These are phyloP conservation scores for Comarum palustre DNA, from an alignment of 306 rosid genomes.

Conservation along the genomic window DNA sequence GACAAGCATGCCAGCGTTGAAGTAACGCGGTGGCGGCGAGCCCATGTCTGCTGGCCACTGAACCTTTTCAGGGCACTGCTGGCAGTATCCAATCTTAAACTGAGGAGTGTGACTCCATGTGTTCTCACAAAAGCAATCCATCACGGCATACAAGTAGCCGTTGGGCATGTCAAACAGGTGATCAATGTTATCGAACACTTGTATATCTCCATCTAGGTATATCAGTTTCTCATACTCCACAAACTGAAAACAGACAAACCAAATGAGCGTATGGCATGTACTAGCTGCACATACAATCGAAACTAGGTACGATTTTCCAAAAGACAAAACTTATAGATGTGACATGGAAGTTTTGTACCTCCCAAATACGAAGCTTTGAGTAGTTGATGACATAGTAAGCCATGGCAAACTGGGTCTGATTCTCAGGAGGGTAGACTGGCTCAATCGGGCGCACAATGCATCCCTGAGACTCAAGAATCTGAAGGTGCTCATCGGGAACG, in stretches of 20 bases:
- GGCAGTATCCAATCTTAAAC: constrained; percentile 51
- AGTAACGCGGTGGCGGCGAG: constrained; percentile 39
- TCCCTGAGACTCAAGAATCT: constrained; percentile 41
- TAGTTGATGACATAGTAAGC: constrained; percentile 60
- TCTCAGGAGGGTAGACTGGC: constrained; percentile 42
- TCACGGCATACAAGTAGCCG: constrained; percentile 45
- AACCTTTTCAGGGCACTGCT: constrained; percentile 46
- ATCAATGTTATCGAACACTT: constrained; percentile 48
- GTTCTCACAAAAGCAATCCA: constrained; percentile 56
- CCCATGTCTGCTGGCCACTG: constrained; percentile 41
- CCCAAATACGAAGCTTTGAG: constrained; percentile 65
- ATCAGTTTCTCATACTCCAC: constrained; percentile 50
- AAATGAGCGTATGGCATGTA: background rate
- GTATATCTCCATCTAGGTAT: constrained; percentile 50
- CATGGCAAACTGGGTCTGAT: constrained; percentile 42
- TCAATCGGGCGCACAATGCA: constrained; percentile 45
- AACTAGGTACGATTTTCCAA: too few relatives aligned
- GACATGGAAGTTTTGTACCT: constrained; percentile 27
- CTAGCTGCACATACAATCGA: too few relatives aligned
- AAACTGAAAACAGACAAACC: constrained; percentile 24
- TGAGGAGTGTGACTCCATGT: constrained; percentile 42
- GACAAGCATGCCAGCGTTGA: constrained; percentile 52
- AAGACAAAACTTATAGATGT: background rate
- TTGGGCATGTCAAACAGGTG: constrained; percentile 40
- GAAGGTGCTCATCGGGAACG: constrained; percentile 50